phyloP scores from a whole-genome alignment of 73 alveolate genomes.

The Paramecium sexaurelia region DNA sequence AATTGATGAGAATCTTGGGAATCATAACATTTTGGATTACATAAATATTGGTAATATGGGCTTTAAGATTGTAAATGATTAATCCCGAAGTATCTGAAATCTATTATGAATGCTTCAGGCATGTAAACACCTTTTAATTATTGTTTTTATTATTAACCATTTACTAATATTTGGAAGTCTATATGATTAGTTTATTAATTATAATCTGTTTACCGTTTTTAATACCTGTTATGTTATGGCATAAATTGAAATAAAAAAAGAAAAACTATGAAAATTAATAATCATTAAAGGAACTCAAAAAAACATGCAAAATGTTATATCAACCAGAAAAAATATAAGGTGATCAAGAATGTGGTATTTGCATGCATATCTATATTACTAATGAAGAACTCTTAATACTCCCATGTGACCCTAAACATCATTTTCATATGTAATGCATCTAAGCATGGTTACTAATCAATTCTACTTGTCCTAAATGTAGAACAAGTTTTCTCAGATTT shows the following conservation, averaged over 20 bases:
- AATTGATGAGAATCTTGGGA: background rate
- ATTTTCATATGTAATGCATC: slow-evolving; percentile 54
- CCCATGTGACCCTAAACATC: slow-evolving; percentile 50
- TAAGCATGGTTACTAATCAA: slow-evolving; percentile 43
- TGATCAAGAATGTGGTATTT: slow-evolving; percentile 48
- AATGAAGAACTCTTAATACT: slow-evolving; percentile 23
- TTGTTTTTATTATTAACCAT: background rate
- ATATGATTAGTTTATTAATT: background rate
- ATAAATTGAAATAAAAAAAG: background rate
- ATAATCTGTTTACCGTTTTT: background rate
- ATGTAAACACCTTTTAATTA: background rate
- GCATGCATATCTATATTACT: slow-evolving; percentile 16
- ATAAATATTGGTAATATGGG: background rate
- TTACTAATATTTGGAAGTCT: background rate
- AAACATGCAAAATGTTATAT: background rate
- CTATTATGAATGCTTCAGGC: background rate
- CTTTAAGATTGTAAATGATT: background rate
- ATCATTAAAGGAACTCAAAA: background rate
- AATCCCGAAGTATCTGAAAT: background rate
- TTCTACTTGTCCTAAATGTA: slow-evolving; percentile 59
- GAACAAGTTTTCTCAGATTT: slow-evolving; percentile 27
- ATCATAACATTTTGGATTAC: background rate
- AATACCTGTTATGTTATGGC: background rate
- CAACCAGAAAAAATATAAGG: slow-evolving; percentile 42
- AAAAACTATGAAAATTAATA: background rate